Conservation (phyloP, 345 rosid genomes). For the Citrus cavaleriei region DNA sequence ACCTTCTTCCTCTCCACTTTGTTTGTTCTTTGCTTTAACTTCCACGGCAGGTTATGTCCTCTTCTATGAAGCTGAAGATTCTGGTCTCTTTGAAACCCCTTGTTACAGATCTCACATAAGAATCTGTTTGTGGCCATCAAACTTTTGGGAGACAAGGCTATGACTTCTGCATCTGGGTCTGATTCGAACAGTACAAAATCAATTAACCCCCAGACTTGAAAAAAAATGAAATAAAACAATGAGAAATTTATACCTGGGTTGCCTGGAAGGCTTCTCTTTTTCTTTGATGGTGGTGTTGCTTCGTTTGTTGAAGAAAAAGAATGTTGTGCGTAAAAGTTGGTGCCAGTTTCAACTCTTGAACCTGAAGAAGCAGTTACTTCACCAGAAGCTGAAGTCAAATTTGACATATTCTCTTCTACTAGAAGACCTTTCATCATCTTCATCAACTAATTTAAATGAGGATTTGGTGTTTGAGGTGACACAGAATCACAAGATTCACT, state of each 20-base stretch:
- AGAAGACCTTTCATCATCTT: conserved; percentile 31
- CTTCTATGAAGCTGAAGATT: conserved; percentile 68
- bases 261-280: conserved; percentile 58
- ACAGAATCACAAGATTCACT: conserved; percentile 15
- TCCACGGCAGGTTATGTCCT: conserved; percentile 72
- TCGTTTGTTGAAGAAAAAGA: conserved; percentile 40
- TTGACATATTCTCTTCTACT: conserved; percentile 58
- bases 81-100: conserved; percentile 66
- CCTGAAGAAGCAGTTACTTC: conserved; percentile 64
- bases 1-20: conserved; percentile 50
- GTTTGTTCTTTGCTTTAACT: conserved; percentile 51
- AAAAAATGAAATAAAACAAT: neutral
- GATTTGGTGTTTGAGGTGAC: conserved; percentile 15
- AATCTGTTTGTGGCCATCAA: conserved; percentile 51
- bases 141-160: conserved; percentile 54
- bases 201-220: neutral
- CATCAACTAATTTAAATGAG: neutral
- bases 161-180: conserved; percentile 63
- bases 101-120: conserved; percentile 59
- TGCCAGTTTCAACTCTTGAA: conserved; percentile 35
- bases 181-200: conserved; percentile 4
- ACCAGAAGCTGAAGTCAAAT: conserved; percentile 68
- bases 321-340: conserved; percentile 24
- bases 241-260: conserved; percentile 37
- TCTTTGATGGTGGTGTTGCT: conserved; percentile 39